phyloP scores from a whole-genome alignment of 139 green algal genomes.

The Volvox reticuliferus region DNA sequence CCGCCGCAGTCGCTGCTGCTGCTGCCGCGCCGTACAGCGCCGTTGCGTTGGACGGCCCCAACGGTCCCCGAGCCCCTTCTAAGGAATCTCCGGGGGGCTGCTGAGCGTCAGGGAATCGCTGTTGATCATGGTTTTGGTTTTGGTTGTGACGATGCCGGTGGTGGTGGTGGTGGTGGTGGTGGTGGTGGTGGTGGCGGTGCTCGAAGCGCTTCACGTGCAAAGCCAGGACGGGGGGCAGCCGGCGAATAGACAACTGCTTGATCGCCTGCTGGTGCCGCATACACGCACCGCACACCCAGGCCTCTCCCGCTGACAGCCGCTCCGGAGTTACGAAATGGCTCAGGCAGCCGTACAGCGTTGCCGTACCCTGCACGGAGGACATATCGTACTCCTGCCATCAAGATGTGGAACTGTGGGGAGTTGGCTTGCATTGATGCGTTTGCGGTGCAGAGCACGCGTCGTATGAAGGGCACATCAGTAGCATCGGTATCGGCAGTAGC shows the following conservation, averaged over 20 bases:
- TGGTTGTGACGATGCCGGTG: not conserved
- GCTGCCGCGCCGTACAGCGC: not conserved
- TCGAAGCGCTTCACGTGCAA: constrained; percentile 96
- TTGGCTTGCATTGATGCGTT: no score
- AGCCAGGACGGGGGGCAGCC: constrained; percentile 87
- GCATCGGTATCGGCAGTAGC: no score
- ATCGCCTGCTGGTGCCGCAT: constrained; percentile 52
- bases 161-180: not conserved
- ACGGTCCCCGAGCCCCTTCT: not conserved
- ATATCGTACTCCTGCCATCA: no score
- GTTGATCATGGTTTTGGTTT: not conserved
- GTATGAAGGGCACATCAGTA: no score
- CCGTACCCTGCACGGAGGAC: not conserved
- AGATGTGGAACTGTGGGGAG: no score
- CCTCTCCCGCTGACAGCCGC: constrained; percentile 57
- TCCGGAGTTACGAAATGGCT: constrained; percentile 81
- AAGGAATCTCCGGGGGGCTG: not conserved
- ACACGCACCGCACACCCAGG: constrained; percentile 77
- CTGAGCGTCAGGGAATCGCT: not conserved
- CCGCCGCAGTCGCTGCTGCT: not conserved
- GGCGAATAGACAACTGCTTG: constrained; percentile 92
- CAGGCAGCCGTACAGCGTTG: constrained; percentile 80
- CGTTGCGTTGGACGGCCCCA: not conserved
- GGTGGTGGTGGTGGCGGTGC: constrained; percentile 58
- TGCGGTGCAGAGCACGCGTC: no score